phyloP scores from a whole-genome alignment of 768 basidiomycete genomes.

The Pleurotus djamor region DNA sequence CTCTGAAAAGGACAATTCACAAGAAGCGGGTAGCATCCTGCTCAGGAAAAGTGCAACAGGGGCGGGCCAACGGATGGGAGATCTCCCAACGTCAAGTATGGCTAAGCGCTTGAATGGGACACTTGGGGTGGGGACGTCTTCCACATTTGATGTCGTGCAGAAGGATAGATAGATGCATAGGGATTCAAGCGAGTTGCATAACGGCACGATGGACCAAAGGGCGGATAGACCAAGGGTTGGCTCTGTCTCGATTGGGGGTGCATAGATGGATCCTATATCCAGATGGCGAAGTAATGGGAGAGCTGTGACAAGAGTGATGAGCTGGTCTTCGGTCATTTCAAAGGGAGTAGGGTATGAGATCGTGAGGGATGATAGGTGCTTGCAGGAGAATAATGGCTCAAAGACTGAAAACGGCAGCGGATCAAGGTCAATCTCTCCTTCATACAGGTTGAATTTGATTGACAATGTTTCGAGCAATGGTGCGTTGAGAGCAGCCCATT shows the following conservation, averaged over 20 bases:
- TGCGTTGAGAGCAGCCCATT: not conserved
- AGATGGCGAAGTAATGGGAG: not conserved
- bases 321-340: not conserved
- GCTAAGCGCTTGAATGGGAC: not conserved
- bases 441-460: not conserved
- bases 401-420: not conserved
- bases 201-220: not conserved
- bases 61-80: not conserved
- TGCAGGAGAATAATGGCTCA: not conserved
- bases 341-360: not conserved
- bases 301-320: not conserved
- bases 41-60: not conserved
- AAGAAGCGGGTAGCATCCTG: not conserved
- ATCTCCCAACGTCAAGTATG: not conserved
- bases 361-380: not conserved
- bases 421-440: not conserved
- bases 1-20: no score
- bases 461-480: not conserved
- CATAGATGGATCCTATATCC: not conserved
- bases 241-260: not conserved
- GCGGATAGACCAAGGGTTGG: not conserved
- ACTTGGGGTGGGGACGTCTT: not conserved
- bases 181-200: not conserved
- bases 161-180: not conserved
- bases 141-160: not conserved